phyloP scores from a whole-genome alignment of 345 rosid genomes.

The sweet orange (Citrus sinensis) region DVS_A1.0 CM039169.1:28051501-28052000 shows the following conservation, averaged over 20 bases:
- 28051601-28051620: conserved; percentile 96
- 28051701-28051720: conserved; percentile 35
- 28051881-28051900: neutral
- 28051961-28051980: neutral
- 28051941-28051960: neutral
- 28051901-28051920: neutral
- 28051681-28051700: conserved; percentile 50
- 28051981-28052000: neutral
- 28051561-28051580: conserved; percentile 60
- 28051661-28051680: conserved; percentile 49
- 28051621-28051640: conserved; percentile 64
- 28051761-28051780: neutral
- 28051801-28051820: neutral
- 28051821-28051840: neutral
- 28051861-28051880: neutral
- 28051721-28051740: neutral
- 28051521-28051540: conserved; percentile 83
- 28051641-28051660: conserved; percentile 52
- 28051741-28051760: neutral
- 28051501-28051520: conserved; percentile 92
- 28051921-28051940: neutral
- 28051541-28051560: conserved; percentile 74
- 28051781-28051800: neutral
- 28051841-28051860: neutral
- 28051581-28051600: conserved; percentile 76